A percentile compares a stretch with the other conserved stretches of the same genome.
Evolutionary conservation across 2,329 filamentous ascomycete genomes (phyloP).

Genomic region (Mycosphaerella sp.): DNA sequence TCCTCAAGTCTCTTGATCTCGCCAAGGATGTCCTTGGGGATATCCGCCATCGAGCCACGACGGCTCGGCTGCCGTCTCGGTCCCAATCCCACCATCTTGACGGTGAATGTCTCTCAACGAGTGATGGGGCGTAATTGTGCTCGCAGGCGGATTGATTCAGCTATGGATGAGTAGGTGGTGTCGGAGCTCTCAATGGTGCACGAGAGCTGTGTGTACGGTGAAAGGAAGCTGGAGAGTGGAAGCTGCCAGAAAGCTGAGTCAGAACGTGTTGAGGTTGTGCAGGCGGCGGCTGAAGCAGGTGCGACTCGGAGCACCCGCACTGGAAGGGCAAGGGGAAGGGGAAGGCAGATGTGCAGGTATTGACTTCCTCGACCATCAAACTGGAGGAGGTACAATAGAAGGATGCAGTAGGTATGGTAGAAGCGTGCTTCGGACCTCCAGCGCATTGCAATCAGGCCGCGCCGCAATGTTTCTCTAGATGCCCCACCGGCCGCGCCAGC

Average conservation of each 20-base stretch:
- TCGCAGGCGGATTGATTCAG: neutral
- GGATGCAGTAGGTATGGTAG: no score
- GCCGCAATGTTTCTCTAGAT: no score
- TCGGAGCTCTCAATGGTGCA: neutral
- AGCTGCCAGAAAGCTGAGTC: neutral
- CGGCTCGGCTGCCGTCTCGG: conserved; percentile 60
- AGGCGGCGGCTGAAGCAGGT: neutral
- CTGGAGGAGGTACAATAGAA: no score
- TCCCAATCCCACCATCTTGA: conserved; percentile 58
- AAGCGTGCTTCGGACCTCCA: no score
- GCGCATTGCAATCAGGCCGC: no score
- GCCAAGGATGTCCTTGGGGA: conserved; percentile 73
- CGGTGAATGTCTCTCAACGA: conserved; percentile 12
- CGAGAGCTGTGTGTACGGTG: neutral
- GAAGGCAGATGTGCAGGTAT: no score
- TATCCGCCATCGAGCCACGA: conserved; percentile 82
- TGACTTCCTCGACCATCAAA: no score
- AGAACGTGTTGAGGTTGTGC: neutral
- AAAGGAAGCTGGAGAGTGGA: neutral
- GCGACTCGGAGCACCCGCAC: neutral
- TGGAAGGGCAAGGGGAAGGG: no score
- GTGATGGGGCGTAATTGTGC: neutral
- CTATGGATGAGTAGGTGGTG: neutral
- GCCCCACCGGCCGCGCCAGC: no score
- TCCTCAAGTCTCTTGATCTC: conserved; percentile 83